phyloP scores from a whole-genome alignment of 495 filamentous ascomycete genomes.

The Aspergillus cristatus region DNA sequence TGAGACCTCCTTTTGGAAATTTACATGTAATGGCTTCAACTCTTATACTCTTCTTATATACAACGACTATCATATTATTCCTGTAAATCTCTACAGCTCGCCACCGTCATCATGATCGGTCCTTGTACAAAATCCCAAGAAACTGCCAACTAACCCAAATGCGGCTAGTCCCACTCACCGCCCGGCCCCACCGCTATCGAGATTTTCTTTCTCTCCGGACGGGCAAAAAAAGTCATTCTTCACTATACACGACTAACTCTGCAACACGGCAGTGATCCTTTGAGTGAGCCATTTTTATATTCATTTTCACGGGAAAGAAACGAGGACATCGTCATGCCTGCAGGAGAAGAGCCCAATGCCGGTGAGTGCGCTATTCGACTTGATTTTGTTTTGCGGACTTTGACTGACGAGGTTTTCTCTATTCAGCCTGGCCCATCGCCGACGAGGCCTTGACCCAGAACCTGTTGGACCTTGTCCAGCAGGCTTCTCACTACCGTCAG shows the following conservation, averaged over 20 bases:
- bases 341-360: constrained; percentile 20
- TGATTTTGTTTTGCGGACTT: not conserved
- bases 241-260: constrained; percentile 11
- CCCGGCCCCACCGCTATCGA: constrained; percentile 3
- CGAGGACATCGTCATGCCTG: constrained; percentile 22
- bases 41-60: no score
- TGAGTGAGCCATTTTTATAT: constrained; percentile 32
- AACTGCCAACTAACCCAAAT: not conserved
- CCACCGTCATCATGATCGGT: no score
- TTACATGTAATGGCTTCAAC: no score
- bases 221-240: constrained; percentile 4
- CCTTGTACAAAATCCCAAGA: not conserved
- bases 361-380: constrained; percentile 23
- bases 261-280: constrained; percentile 34
- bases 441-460: constrained; percentile 71
- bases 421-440: constrained; percentile 79
- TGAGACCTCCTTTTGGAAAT: no score
- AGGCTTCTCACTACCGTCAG: constrained; percentile 74
- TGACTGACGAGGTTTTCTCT: constrained; percentile 10
- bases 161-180: not conserved
- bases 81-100: no score
- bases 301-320: constrained; percentile 10
- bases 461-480: constrained; percentile 80
- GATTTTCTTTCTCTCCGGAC: constrained; percentile 12
- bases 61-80: no score